Evolutionary conservation across 345 rosid species (phyloP).

Genomic region (Erucastrum elatum): DNA sequence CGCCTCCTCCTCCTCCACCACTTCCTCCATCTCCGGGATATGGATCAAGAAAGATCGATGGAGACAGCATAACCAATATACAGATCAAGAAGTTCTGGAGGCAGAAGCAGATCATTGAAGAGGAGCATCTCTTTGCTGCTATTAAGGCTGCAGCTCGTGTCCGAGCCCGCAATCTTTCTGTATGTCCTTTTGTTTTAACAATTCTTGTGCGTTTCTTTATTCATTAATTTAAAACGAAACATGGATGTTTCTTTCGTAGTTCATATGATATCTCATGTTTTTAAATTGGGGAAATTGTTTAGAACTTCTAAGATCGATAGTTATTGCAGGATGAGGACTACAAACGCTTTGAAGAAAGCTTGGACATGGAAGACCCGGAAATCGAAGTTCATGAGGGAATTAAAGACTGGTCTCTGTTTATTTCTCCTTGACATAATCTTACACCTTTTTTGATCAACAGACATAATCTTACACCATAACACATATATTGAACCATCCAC

Average conservation of each 20-base stretch:
- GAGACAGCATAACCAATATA: slow-evolving; percentile 64
- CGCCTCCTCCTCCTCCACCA: slow-evolving; percentile 52
- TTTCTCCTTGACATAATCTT: not conserved
- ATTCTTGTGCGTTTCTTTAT: slow-evolving; percentile 1
- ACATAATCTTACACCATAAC: not conserved
- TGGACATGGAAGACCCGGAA: slow-evolving; percentile 45
- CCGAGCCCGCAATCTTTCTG: slow-evolving; percentile 72
- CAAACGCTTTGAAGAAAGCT: slow-evolving; percentile 58
- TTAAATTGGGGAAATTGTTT: not conserved
- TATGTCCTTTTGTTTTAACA: slow-evolving; percentile 34
- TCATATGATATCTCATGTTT: not conserved
- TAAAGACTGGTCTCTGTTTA: slow-evolving; percentile 67
- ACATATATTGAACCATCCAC: not conserved
- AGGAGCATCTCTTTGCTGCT: slow-evolving; percentile 87
- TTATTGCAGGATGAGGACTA: slow-evolving; percentile 59
- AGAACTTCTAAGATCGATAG: not conserved
- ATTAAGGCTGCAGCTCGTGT: slow-evolving; percentile 85
- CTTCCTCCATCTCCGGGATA: slow-evolving; percentile 50
- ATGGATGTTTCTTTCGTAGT: not conserved
- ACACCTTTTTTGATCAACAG: not conserved
- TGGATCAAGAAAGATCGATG: slow-evolving; percentile 41
- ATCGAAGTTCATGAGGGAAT: slow-evolving; percentile 60
- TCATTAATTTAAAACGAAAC: not conserved
- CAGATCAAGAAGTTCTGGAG: slow-evolving; percentile 88
- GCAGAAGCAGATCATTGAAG: slow-evolving; percentile 64